Evolutionary conservation across 2,329 filamentous ascomycete species (phyloP), one percentile per base, ranked within the genome.

Genomic region (Epichloe brachyelytri): DNA sequence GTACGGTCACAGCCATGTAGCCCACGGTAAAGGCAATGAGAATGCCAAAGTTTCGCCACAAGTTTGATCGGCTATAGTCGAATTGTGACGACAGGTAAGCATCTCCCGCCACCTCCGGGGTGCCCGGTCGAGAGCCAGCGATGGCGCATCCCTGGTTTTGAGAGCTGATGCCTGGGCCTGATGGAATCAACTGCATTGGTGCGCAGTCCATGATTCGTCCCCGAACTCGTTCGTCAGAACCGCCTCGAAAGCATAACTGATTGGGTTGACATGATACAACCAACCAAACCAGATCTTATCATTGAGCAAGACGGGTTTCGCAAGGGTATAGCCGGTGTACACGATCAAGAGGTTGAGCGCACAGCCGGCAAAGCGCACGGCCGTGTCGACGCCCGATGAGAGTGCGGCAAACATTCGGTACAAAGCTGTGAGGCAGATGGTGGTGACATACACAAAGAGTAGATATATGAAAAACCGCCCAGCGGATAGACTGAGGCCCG

Each of bases 21-120:
- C 88, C 73, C 0, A 85, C 76, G 0, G 78, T 75, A 56, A 86
- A 90, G 1, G 83, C 85, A 52, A 89, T 78, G 10, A 89, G 66
- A 2, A 88, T 80, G 20, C 82, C 85, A 59, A 84, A 87, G 64
- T 89, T 88, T 6, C 85, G 78, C 82, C 82, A 85, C 36, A 80
- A 65, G 58, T 85, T 73, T 3, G 65, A 65, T 22, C 74, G 67
- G 38, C 65, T 67, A 62, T 83, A 86, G 36, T 69, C 63, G 57
- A 76, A 80, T 33, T 67, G 67, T 2, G 66, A 57, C 36, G 60
- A 59, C 45, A 81, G 66, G 54, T 75, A 81, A 82, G 72, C 68
- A 56, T 82, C 85, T 8, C 78, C 72, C 8, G 50, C 12, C 6
- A 82, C 71, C 10, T 60, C 60, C 1, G 54, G 26, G 6, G 65